Evolutionary conservation across 768 basidiomycete species (phyloP), one percentile per base, ranked within the genome.

Genomic region (Leccinum subgranulosum): DNA sequence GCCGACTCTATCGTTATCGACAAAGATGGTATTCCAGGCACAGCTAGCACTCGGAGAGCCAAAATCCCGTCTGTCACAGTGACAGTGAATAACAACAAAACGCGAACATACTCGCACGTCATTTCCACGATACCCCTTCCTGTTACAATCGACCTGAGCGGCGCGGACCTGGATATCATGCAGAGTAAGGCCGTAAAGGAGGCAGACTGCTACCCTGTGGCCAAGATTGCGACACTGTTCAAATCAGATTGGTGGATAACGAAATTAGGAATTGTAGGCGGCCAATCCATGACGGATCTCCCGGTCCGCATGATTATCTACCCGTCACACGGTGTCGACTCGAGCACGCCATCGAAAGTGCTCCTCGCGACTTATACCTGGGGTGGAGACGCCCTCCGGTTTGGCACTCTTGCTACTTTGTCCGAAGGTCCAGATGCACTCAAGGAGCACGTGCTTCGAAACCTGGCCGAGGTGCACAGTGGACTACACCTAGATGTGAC

Each of bases 191-290:
- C 60, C 6, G 50, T 61, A 39, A 41, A 41, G n/a, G n/a, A 41
- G 39, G 49, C 14, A 2, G 7, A 4, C n/a, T 49, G 31, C 6
- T 23, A 17, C 61, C 43, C 14, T 3, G 2, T 25, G 0, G 23
- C 23, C 31, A 61, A 61, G 59, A 43, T 61, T 4, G 53, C 50
- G 36, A 51, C 52, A 28, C 46, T 61, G 19, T 61, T 61, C 5
- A 61, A 61, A 45, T 43, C 60, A 17, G 41, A 61, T 10, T 61
- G 59, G 60, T 61, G 60, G 59, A 61, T 53, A 5, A 52, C 45
- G 14, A 61, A 61, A 19, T 12, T 61, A 9, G 53, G 59, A 1
- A 60, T 60, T 5, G 29, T 60, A 1, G 58, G 58, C 27, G 60
- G 59, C 15, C 60, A 60, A 28, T 48, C 60, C 11, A 5, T 56